Conservation (phyloP, 352 stramenopile genomes). For the Phytophthora cryptogea region DNA sequence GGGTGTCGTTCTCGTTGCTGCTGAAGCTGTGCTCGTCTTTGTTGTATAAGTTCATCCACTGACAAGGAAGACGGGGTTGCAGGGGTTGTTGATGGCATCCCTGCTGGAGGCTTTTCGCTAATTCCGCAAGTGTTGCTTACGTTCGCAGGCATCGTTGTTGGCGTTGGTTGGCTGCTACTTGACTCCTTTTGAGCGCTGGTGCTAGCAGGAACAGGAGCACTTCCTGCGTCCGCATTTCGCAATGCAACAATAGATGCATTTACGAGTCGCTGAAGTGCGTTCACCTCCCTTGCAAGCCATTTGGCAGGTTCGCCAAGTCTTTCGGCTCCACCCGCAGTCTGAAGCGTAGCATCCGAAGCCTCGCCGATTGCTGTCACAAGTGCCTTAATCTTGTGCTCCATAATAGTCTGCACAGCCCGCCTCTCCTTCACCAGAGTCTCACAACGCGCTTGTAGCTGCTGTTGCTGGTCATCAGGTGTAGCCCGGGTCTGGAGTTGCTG, state of each 20-base stretch:
- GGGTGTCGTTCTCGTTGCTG: conserved; percentile 51
- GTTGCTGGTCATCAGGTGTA: conserved; percentile 18
- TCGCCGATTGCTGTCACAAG: conserved; percentile 89
- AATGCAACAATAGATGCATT: conserved; percentile 91
- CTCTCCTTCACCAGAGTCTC: conserved; percentile 92
- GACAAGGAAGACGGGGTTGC: conserved; percentile 33
- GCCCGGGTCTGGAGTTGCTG: conserved; percentile 38
- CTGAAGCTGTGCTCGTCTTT: conserved; percentile 66
- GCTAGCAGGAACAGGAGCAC: neutral
- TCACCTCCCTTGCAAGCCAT: conserved; percentile 83
- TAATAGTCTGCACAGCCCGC: conserved; percentile 92
- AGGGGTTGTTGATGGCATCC: conserved; percentile 1
- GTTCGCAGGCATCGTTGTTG: conserved; percentile 16
- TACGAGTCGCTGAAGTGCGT: conserved; percentile 91
- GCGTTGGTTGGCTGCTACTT: conserved; percentile 28
- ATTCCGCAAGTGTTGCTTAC: conserved; percentile 10
- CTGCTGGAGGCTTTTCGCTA: conserved; percentile 15
- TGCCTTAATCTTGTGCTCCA: conserved; percentile 96
- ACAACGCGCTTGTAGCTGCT: conserved; percentile 69
- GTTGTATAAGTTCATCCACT: conserved; percentile 76
- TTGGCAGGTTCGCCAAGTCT: conserved; percentile 69
- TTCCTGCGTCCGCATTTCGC: conserved; percentile 77
- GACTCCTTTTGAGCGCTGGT: conserved; percentile 30
- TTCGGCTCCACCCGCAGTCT: conserved; percentile 57
- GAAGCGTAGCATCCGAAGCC: conserved; percentile 67